phyloP scores from a whole-genome alignment of 1,284 basidiomycete species.

The Polyporus tsugae region DNA sequence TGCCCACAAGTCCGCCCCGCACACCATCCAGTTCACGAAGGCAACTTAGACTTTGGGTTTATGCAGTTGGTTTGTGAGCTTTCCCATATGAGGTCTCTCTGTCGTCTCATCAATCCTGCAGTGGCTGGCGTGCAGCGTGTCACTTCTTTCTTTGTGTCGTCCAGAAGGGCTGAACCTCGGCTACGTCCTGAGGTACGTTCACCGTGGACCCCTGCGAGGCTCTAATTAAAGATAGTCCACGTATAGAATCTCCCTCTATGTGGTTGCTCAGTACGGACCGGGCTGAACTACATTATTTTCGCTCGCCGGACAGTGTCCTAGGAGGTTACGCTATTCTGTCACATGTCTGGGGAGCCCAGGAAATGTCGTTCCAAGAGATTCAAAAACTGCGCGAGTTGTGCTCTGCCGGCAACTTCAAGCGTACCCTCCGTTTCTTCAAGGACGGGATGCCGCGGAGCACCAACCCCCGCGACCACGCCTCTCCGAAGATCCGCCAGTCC shows the following conservation, averaged over 20 bases:
- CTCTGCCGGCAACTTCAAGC: neutral
- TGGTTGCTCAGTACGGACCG: constrained; percentile 5
- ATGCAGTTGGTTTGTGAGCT: too few relatives aligned
- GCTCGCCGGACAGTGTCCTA: neutral
- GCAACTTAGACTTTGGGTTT: too few relatives aligned
- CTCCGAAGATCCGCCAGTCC: constrained; percentile 3
- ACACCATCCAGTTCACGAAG: too few relatives aligned
- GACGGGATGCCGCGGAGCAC: neutral
- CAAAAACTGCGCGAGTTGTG: neutral
- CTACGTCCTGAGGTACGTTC: too few relatives aligned
- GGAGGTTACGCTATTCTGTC: constrained; percentile 9
- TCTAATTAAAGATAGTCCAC: neutral
- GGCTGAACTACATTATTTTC: neutral
- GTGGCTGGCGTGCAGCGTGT: too few relatives aligned
- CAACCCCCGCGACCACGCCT: constrained; percentile 1
- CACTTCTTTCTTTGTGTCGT: too few relatives aligned
- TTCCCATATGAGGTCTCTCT: too few relatives aligned
- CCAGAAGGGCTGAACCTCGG: too few relatives aligned
- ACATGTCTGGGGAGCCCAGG: constrained; percentile 1
- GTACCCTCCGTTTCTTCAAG: neutral
- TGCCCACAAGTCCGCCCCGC: too few relatives aligned
- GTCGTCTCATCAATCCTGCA: too few relatives aligned
- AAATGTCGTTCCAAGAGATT: neutral
- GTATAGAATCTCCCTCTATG: neutral
- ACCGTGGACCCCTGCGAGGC: too few relatives aligned